Evolutionary conservation across 2,329 filamentous ascomycete genomes (phyloP).

Genomic region (Lachnellula hyalina): DNA sequence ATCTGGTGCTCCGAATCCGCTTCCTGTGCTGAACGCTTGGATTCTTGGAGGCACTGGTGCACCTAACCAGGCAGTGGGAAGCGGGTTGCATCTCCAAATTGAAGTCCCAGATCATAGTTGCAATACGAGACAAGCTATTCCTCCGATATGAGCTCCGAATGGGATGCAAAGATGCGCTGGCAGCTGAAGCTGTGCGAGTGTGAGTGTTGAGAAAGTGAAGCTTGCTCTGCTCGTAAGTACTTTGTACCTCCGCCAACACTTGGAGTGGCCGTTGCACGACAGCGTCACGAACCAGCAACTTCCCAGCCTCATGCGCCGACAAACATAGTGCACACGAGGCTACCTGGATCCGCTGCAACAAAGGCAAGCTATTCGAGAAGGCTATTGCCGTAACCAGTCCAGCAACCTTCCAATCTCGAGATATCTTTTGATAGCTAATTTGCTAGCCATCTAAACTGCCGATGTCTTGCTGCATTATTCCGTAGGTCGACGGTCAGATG

Average conservation of each 20-base stretch:
- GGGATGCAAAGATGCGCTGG: constrained; percentile 16
- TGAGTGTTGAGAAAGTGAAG: constrained; percentile 1
- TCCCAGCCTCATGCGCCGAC: constrained; percentile 17
- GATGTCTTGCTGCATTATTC: constrained; percentile 26
- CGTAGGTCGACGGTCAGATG: constrained; percentile 28
- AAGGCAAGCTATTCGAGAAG: constrained; percentile 18
- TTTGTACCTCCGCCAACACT: constrained; percentile 10
- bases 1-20: not conserved
- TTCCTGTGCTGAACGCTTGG: not conserved
- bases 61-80: not conserved
- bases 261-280: constrained; percentile 22
- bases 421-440: constrained; percentile 15
- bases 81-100: not conserved
- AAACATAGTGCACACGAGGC: constrained; percentile 17
- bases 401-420: constrained; percentile 10
- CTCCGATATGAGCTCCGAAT: constrained; percentile 8
- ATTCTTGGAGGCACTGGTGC: not conserved
- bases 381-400: constrained; percentile 2
- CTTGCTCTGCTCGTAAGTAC: constrained; percentile 8
- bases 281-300: constrained; percentile 18
- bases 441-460: constrained; percentile 21
- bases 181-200: constrained; percentile 8
- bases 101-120: not conserved
- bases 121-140: not conserved
- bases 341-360: constrained; percentile 18